These are phyloP conservation scores for Hirsutella rhossiliensis DNA, from an alignment of 2,329 filamentous ascomycete genomes.

Conservation along the genomic window DNA sequence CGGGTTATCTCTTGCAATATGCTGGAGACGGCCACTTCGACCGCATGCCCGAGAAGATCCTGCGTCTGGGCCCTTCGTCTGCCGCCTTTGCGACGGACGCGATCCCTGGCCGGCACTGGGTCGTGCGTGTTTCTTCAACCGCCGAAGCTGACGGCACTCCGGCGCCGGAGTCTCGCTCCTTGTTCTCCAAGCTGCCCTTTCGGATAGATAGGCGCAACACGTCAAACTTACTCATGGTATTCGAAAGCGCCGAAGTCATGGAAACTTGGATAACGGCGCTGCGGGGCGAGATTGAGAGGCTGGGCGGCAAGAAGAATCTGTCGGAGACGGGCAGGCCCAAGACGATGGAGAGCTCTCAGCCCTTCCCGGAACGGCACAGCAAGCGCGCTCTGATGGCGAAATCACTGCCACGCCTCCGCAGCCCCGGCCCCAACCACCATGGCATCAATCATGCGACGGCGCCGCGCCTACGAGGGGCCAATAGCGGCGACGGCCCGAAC, in stretches of 20 bases:
- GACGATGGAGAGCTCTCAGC: slow-evolving; percentile 20
- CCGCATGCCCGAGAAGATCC: slow-evolving; percentile 59
- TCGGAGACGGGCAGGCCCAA: slow-evolving; percentile 47
- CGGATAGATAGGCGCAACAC: slow-evolving; percentile 43
- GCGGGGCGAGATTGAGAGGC: slow-evolving; percentile 55
- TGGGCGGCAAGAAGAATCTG: slow-evolving; percentile 53
- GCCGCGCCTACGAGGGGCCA: neutral
- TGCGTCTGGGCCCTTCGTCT: slow-evolving; percentile 61
- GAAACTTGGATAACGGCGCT: slow-evolving; percentile 61
- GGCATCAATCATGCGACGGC: neutral
- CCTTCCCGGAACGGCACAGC: slow-evolving; percentile 26
- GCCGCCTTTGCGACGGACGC: slow-evolving; percentile 71
- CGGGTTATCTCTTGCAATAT: slow-evolving; percentile 67
- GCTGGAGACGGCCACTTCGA: slow-evolving; percentile 57
- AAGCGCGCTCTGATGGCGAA: slow-evolving; percentile 35
- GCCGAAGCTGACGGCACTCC: slow-evolving; percentile 46
- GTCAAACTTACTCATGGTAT: slow-evolving; percentile 58
- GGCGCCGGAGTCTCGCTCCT: slow-evolving; percentile 40
- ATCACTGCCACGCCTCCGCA: slow-evolving; percentile 30
- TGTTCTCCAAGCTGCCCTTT: slow-evolving; percentile 54
- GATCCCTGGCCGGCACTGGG: slow-evolving; percentile 71
- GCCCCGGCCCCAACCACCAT: slow-evolving; percentile 4
- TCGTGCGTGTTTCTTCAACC: slow-evolving; percentile 60
- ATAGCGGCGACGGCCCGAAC: slow-evolving; percentile 5
- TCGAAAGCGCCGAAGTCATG: slow-evolving; percentile 63